phyloP scores from a whole-genome alignment of 495 filamentous ascomycete species.

The Xylaria telfairii region DNA sequence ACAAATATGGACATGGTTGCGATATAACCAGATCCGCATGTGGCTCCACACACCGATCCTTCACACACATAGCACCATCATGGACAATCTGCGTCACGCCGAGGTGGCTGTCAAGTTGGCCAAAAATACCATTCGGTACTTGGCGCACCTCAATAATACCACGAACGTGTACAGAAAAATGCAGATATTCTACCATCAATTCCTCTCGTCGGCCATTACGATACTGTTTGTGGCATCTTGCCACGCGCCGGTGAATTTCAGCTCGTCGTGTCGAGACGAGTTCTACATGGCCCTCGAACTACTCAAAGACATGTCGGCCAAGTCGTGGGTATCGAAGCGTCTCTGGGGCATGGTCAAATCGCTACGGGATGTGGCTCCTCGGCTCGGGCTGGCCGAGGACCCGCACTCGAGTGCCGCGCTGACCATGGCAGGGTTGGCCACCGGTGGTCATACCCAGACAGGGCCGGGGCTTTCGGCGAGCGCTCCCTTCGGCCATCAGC shows the following conservation, averaged over 20 bases:
- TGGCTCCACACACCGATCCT: constrained; percentile 83
- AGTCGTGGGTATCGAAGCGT: constrained; percentile 77
- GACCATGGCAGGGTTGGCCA: constrained; percentile 42
- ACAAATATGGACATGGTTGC: constrained; percentile 68
- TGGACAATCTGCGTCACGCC: constrained; percentile 70
- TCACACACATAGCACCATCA: constrained; percentile 76
- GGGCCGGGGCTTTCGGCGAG: constrained; percentile 27
- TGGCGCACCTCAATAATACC: constrained; percentile 78
- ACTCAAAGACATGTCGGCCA: constrained; percentile 78
- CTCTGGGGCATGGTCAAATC: constrained; percentile 83
- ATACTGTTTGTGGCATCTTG: constrained; percentile 84
- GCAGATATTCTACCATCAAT: constrained; percentile 87
- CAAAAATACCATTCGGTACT: constrained; percentile 77
- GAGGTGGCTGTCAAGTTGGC: constrained; percentile 77
- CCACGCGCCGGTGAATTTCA: constrained; percentile 81
- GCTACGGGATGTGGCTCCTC: constrained; percentile 79
- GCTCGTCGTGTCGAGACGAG: constrained; percentile 73
- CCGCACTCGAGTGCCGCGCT: constrained; percentile 38
- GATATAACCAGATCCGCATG: constrained; percentile 83
- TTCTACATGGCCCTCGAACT: constrained; percentile 88
- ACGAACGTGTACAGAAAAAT: constrained; percentile 80
- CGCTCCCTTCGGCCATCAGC: constrained; percentile 27
- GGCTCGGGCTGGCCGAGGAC: constrained; percentile 67
- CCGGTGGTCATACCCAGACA: constrained; percentile 35
- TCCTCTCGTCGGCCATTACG: constrained; percentile 78